A percentile compares a stretch with the other conserved stretches of the same genome.
Conservation (phyloP, 441 rosid genomes). For the Hura crepitans region DNA sequence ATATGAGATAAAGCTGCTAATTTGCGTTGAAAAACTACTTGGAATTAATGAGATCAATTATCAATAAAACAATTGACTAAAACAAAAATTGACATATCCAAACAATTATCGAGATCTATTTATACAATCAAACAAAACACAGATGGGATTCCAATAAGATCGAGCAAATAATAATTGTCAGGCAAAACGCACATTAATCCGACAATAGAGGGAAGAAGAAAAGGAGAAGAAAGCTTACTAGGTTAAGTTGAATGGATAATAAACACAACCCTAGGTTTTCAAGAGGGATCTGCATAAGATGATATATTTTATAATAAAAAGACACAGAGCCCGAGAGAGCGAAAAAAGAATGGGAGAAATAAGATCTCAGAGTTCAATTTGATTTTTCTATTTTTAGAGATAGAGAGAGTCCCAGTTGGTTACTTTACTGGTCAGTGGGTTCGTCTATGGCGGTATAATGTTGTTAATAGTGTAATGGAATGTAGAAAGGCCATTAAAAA, state of each 20-base stretch:
- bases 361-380: conserved; percentile 20
- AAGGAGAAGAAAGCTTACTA: conserved; percentile 7
- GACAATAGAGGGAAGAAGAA: background rate
- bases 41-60: background rate
- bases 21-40: background rate
- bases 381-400: conserved; percentile 7
- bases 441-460: background rate
- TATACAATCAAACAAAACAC: background rate
- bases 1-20: conserved; percentile 9
- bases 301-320: background rate
- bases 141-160: conserved; percentile 13
- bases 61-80: background rate
- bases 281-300: conserved; percentile 4
- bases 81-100: background rate
- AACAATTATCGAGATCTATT: background rate
- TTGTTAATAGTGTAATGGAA: background rate
- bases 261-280: background rate
- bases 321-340: conserved; percentile 4
- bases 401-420: background rate
- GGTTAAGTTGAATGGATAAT: background rate
- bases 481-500: background rate
- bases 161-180: background rate
- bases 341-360: background rate
- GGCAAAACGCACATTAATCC: background rate
- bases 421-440: background rate